phyloP scores from a whole-genome alignment of 2,329 filamentous ascomycete species.

The Blastomyces gilchristii region DNA sequence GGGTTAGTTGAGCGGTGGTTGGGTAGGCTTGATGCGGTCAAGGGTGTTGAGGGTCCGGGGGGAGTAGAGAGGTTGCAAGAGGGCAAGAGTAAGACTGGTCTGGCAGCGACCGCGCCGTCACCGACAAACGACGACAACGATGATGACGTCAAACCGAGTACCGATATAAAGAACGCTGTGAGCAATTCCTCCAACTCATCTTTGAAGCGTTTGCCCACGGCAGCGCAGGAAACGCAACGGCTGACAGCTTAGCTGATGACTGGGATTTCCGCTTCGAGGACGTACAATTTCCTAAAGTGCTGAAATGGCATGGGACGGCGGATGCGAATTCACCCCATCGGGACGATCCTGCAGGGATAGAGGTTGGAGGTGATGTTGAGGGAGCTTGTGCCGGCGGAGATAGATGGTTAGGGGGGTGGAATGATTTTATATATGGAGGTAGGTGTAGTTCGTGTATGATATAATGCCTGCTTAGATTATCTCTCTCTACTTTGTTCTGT shows the following conservation, averaged over 20 bases:
- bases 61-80: neutral
- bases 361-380: no score
- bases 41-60: slow-evolving; percentile 9
- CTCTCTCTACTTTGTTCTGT: no score
- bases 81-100: neutral
- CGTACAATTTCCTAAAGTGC: slow-evolving; percentile 18
- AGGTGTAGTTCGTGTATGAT: no score
- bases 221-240: slow-evolving; percentile 19
- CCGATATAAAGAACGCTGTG: slow-evolving; percentile 8
- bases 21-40: slow-evolving; percentile 17
- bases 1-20: slow-evolving; percentile 17
- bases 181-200: slow-evolving; percentile 15
- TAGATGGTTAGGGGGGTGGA: slow-evolving; percentile 28
- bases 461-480: no score
- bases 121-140: neutral
- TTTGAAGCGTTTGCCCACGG: slow-evolving; percentile 25
- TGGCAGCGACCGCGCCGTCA: no score
- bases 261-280: slow-evolving; percentile 23
- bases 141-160: neutral
- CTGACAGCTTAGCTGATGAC: slow-evolving; percentile 17
- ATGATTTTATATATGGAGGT: no score
- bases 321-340: slow-evolving; percentile 23
- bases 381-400: no score
- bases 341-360: slow-evolving; percentile 22
- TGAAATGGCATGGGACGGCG: slow-evolving; percentile 23